A percentile compares a stretch with the other conserved stretches of the same genome.
Conservation (phyloP, 345 rosid species). For the Pelargonium nanum region DNA sequence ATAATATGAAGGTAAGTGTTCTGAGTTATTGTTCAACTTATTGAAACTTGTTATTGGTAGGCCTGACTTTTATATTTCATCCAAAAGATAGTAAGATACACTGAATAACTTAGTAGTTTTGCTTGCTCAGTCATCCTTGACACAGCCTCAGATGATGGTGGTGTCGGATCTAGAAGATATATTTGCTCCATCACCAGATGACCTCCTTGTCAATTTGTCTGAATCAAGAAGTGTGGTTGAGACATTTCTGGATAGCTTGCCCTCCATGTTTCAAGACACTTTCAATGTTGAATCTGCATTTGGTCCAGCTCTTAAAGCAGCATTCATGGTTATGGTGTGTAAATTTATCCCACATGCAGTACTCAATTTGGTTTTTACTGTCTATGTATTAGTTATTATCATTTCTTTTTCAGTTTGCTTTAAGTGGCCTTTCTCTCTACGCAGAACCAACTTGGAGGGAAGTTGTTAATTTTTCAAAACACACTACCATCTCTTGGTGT, state of each 20-base stretch:
- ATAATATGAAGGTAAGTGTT: slow-evolving; percentile 85
- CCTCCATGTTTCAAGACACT: slow-evolving; percentile 87
- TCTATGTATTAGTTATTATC: background rate
- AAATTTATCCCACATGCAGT: slow-evolving; percentile 7
- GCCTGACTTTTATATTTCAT: background rate
- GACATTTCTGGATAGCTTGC: slow-evolving; percentile 82
- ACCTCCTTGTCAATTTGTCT: slow-evolving; percentile 96
- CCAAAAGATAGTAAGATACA: background rate
- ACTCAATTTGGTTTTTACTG: slow-evolving; percentile 5
- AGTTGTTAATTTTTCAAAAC: slow-evolving; percentile 82
- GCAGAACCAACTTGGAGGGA: slow-evolving; percentile 94
- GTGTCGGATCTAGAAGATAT: slow-evolving; percentile 93
- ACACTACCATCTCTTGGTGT: slow-evolving; percentile 90
- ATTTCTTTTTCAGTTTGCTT: background rate
- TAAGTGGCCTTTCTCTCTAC: slow-evolving; percentile 2
- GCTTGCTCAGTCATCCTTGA: slow-evolving; percentile 75
- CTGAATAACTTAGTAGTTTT: slow-evolving; percentile 14
- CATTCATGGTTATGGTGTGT: slow-evolving; percentile 92
- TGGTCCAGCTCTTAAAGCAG: slow-evolving; percentile 95
- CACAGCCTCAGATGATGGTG: slow-evolving; percentile 99
- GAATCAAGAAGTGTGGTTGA: slow-evolving; percentile 92
- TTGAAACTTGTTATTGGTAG: background rate
- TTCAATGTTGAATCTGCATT: slow-evolving; percentile 91
- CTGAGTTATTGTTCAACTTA: slow-evolving; percentile 3
- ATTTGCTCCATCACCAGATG: slow-evolving; percentile 89